Base-by-base conservation (phyloP, 1,284 basidiomycete species). In the Veloporphyrellus conicus region DNA sequence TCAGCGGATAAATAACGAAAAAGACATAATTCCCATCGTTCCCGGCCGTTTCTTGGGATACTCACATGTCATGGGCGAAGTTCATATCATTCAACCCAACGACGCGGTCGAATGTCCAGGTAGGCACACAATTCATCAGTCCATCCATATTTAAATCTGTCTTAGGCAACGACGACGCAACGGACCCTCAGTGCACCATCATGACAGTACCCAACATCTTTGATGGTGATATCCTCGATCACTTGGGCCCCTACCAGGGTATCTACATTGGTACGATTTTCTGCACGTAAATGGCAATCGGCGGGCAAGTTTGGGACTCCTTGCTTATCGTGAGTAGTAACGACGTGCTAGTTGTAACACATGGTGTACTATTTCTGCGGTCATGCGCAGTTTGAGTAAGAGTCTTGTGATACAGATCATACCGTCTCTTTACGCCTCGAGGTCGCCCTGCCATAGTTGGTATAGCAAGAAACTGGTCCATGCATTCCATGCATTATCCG, bases 161-260 rank as follows among this genome's bases (percentile, higher is more conserved):
- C 15, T 22, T 38, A 74, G 74, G 68, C 1, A 58, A 74, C 50
- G 79, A 81, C 54, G 68, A 79, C 48, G 70, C 69, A 4, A 69
- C 63, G n/a, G 77, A 78, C 50, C 15, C 63, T 4, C 55, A 70
- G 40, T 79, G 78, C 57, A 72, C 71, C 23, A 71, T 74, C 48
- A 48, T 56, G 47, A 70, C 71, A 10, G 76, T 78, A 16, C 72
- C 74, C 4, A 72, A 68, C 55, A 62, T 79, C 29, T 43, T 72
- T 3, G 57, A 56, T 3, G 71, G 75, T 15, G 58, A 76, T 47
- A 65, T 78, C 47, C 45, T 74, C 7, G 52, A 81, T 55, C 79
- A 81, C 59, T 55, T 79, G 48, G 77, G 78, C 1, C 77, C 77
- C 3, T 81, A 80, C 54, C 71, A 77, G 48, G 77, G 76, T 25